Percentiles rank a stretch among this genome's conserved stretches.
phyloP scores from a whole-genome alignment of 1,284 basidiomycete species.

The Trichosporon inkin region DNA sequence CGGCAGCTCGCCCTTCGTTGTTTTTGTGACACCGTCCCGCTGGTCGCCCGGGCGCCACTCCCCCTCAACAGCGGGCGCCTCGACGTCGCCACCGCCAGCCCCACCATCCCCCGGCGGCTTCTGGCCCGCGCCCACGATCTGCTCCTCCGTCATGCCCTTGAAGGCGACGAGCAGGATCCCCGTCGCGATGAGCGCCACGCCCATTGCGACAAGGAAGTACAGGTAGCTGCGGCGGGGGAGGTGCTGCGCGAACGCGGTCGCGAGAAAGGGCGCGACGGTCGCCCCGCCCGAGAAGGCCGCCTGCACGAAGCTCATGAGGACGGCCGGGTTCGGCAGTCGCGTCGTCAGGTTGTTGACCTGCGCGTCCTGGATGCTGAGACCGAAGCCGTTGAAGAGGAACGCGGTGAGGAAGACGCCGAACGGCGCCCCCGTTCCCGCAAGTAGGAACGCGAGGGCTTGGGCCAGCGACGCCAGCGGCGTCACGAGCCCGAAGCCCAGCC shows the following conservation, averaged over 20 bases:
- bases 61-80: too few relatives aligned
- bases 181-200: slow-evolving; percentile 12
- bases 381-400: slow-evolving; percentile 19
- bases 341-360: slow-evolving; percentile 24
- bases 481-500: slow-evolving; percentile 61
- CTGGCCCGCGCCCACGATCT: slow-evolving; percentile 11
- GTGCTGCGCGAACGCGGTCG: slow-evolving; percentile 58
- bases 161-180: slow-evolving; percentile 20
- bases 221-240: slow-evolving; percentile 11
- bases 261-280: slow-evolving; percentile 58
- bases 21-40: too few relatives aligned
- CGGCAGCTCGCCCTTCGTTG: too few relatives aligned
- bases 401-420: slow-evolving; percentile 18
- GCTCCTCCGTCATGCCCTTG: slow-evolving; percentile 20
- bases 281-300: slow-evolving; percentile 56
- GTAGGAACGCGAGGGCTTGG: slow-evolving; percentile 10
- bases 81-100: neutral
- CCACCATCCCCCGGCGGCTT: too few relatives aligned
- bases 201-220: slow-evolving; percentile 22
- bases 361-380: slow-evolving; percentile 21
- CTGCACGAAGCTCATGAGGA: slow-evolving; percentile 26
- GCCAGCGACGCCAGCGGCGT: slow-evolving; percentile 13
- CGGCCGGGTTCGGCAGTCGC: slow-evolving; percentile 19
- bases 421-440: slow-evolving; percentile 16
- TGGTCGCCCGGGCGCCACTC: too few relatives aligned